These are phyloP conservation scores for Pseudotulostoma volvatum DNA, from an alignment of 495 filamentous ascomycete species.

Conservation along the genomic window DNA sequence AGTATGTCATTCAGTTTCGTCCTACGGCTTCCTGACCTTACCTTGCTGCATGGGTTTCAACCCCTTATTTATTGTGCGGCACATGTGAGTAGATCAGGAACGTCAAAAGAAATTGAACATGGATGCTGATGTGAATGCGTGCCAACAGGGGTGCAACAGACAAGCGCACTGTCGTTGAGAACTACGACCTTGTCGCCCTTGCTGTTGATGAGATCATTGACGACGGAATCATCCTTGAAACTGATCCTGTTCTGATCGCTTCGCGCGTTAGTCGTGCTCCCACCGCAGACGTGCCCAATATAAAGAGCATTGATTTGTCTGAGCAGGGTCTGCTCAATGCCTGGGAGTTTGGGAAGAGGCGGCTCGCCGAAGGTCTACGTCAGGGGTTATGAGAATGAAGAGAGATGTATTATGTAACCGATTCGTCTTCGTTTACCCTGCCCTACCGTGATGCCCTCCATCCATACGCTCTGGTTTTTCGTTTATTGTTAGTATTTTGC, in stretches of 20 bases:
- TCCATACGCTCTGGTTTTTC: background rate
- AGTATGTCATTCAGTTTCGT: constrained; percentile 36
- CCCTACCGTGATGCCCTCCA: background rate
- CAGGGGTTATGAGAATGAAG: constrained; percentile 30
- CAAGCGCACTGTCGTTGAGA: constrained; percentile 94
- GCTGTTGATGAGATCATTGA: constrained; percentile 93
- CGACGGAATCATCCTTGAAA: constrained; percentile 93
- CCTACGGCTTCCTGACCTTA: constrained; percentile 1
- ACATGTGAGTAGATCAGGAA: no score
- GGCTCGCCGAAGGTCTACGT: constrained; percentile 79
- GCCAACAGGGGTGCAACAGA: constrained; percentile 66
- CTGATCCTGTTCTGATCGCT: constrained; percentile 81
- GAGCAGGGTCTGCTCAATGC: constrained; percentile 93
- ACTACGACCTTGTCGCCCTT: constrained; percentile 85
- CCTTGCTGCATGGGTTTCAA: no score
- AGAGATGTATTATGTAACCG: background rate
- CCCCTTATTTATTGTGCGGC: no score
- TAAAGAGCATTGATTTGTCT: constrained; percentile 85
- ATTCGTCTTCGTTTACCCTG: background rate
- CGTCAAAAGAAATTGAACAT: no score
- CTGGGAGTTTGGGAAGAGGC: constrained; percentile 87
- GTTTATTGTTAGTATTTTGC: constrained; percentile 14
- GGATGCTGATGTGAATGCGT: no score
- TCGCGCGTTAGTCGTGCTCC: constrained; percentile 83
- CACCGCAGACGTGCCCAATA: constrained; percentile 70